phyloP scores from a whole-genome alignment of 257 asterid genomes.

The Solanum phureja region DNA sequence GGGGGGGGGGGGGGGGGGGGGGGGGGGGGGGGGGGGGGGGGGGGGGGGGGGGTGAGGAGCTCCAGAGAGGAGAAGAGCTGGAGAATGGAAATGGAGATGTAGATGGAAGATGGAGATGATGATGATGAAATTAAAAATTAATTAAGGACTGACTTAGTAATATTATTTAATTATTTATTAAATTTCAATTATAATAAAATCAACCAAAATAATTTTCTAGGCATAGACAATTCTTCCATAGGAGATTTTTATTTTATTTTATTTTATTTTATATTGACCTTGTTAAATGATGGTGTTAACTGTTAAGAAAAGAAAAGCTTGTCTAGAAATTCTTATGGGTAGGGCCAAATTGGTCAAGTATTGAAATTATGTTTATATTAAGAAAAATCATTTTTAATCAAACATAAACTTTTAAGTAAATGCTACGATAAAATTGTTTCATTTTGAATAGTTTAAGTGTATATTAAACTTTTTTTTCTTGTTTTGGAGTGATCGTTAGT shows the following conservation, averaged over 20 bases:
- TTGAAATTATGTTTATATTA: neutral
- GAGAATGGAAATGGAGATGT: neutral
- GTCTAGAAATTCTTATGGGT: neutral
- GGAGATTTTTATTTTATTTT: neutral
- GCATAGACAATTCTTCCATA: neutral
- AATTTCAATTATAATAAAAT: neutral
- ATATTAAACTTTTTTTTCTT: neutral
- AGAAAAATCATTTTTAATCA: neutral
- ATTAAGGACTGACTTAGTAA: neutral
- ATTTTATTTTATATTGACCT: neutral
- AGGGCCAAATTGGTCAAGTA: neutral
- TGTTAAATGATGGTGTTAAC: neutral
- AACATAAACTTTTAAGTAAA: neutral
- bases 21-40: too few species aligned
- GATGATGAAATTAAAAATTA: neutral
- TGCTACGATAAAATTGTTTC: neutral
- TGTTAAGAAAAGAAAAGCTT: neutral
- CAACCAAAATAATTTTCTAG: neutral
- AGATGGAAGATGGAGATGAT: neutral
- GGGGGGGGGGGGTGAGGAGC: neutral
- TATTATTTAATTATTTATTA: neutral
- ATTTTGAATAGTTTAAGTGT: neutral
- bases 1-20: too few species aligned
- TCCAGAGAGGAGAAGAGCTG: conserved; percentile 1
- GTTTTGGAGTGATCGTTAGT: neutral